A percentile compares a stretch with the other conserved stretches of the same genome.
Conservation (phyloP, 805 yeast genomes). For the Wickerhamiella allomyrinae region DNA sequence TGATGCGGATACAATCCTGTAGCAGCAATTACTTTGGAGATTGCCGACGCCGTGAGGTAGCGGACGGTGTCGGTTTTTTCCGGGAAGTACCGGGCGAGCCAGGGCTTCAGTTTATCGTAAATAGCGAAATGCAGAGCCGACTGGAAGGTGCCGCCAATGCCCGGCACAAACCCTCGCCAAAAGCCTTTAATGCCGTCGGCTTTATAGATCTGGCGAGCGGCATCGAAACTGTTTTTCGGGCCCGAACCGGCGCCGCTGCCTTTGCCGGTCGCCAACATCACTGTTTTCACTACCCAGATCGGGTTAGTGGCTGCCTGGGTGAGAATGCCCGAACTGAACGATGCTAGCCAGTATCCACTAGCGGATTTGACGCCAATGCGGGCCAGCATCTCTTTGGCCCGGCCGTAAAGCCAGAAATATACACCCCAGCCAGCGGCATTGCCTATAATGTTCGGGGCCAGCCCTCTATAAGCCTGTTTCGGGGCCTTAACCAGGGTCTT, state of each 20-base stretch:
- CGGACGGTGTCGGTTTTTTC: conserved; percentile 29
- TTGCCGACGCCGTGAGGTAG: conserved; percentile 51
- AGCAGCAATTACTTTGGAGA: conserved; percentile 56
- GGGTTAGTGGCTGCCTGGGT: conserved; percentile 80
- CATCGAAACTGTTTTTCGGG: conserved; percentile 38
- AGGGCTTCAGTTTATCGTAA: conserved; percentile 60
- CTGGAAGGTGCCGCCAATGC: conserved; percentile 72
- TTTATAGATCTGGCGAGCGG: conserved; percentile 33
- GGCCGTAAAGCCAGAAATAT: conserved; percentile 66
- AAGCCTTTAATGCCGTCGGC: conserved; percentile 49
- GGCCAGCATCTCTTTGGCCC: conserved; percentile 29
- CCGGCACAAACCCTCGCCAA: conserved; percentile 62
- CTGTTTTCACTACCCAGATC: conserved; percentile 86
- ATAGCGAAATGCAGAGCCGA: conserved; percentile 79
- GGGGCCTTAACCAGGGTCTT: conserved; percentile 6
- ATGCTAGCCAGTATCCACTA: conserved; percentile 16
- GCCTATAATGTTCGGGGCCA: conserved; percentile 68
- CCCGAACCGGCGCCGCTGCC: conserved; percentile 37
- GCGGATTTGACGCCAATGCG: conserved; percentile 1
- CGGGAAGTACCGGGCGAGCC: neutral
- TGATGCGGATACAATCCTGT: conserved; percentile 70
- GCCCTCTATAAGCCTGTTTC: conserved; percentile 50
- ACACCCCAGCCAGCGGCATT: conserved; percentile 81
- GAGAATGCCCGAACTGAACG: conserved; percentile 56
- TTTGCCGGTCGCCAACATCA: conserved; percentile 47